Evolutionary conservation across 768 basidiomycete genomes (phyloP), one percentile per base, ranked within the genome.

Genomic region (Hypholoma sublateritium): DNA sequence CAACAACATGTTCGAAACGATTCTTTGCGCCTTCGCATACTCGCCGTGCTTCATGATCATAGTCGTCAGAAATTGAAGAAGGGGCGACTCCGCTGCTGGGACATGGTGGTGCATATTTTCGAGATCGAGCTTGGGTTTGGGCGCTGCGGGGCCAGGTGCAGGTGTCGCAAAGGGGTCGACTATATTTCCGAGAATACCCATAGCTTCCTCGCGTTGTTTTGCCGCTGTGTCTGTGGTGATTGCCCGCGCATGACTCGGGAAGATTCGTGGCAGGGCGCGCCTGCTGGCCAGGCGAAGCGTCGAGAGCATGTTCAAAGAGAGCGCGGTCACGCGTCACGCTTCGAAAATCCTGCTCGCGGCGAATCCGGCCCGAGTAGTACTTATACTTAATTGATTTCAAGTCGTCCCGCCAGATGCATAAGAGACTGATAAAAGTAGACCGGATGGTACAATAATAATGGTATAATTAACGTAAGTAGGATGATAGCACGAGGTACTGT

Each of bases 61-160:
- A 16, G 83, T 83, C 2, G 89, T 77, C 50, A 93, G 68, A 63
- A 86, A 85, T 58, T 82, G 76, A 4, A 93, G 82, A 3, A 93
- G 76, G 1, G 91, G 92, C 69, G 92, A 89, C 50, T 83, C 79
- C 1, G 80, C 77, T n/a, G 89, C 89, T 3, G 91, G 89, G n/a
- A 93, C 82, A 62, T 86, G 59, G 53, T 67, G 66, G 53, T 66
- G 65, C 66, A 67, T 67, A 39, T 55, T 55, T 24, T 59, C 78
- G 61, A 80, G 76, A 53, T 73, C 59, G 43, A 50, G 11, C 4
- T 45, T 35, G 19, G 44, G 44, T 11, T 45, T n/a, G n/a, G n/a
- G 17, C 25, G 24, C 28, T 32, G 55, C 24, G 32, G 56, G 34
- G 28, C 46, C 19, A 7, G 50, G 39, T 3, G 46, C 48, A 17